These are phyloP conservation scores for Scytalidium lignicola DNA, from an alignment of 2,329 filamentous ascomycete species.

Conservation along the genomic window DNA sequence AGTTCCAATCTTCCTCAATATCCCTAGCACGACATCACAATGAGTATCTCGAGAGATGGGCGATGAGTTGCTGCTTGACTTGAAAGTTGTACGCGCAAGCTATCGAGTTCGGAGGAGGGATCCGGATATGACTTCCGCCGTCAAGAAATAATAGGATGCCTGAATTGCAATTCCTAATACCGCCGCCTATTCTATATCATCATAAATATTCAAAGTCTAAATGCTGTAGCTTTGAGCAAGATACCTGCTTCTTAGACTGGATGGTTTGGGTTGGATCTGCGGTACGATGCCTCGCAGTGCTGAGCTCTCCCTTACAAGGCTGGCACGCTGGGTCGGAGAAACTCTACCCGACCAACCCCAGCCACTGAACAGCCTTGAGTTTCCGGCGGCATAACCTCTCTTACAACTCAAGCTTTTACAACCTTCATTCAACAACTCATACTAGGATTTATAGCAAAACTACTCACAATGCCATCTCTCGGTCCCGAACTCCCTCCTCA, in stretches of 20 bases:
- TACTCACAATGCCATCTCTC: conserved; percentile 32
- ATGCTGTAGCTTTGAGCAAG: no score
- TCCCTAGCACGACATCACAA: neutral
- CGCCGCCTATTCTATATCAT: neutral
- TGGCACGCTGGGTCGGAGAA: neutral
- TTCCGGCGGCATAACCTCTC: neutral
- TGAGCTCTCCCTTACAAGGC: neutral
- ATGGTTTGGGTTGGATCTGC: neutral
- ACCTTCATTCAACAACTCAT: neutral
- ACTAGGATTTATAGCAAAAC: neutral
- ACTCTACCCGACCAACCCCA: neutral
- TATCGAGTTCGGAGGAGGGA: neutral
- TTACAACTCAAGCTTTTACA: neutral
- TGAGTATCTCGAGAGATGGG: neutral
- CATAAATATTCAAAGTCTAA: neutral
- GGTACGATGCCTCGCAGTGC: neutral
- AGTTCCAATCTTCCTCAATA: neutral
- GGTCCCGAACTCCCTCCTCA: conserved; percentile 67
- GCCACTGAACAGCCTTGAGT: neutral
- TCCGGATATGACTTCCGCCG: neutral
- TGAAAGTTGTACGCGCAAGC: conserved; percentile 1
- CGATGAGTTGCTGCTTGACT: neutral
- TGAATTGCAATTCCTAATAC: neutral
- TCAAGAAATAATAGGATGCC: neutral
- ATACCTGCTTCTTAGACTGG: neutral